Conservation (phyloP, 306 rosid genomes). For the Ormosia semicastrata region DNA sequence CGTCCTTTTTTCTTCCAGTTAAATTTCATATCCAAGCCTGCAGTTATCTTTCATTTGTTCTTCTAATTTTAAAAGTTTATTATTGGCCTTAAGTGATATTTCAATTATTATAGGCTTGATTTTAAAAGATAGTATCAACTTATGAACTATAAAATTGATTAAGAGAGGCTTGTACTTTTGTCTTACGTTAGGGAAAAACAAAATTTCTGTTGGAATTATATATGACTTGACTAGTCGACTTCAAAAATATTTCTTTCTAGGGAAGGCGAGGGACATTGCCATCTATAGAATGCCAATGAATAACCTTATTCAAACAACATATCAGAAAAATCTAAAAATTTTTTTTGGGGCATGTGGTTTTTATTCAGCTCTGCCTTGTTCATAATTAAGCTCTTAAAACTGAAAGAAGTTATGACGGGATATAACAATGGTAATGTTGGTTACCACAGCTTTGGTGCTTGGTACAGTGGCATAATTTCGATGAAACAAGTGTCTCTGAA, state of each 20-base stretch:
- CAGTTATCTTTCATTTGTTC: too few species aligned
- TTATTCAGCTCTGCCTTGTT: too few species aligned
- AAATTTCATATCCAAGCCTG: too few species aligned
- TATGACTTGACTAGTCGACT: not conserved
- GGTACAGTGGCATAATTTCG: constrained; percentile 66
- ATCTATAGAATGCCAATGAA: too few species aligned
- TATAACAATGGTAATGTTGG: not conserved
- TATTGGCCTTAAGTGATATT: too few species aligned
- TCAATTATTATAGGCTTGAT: too few species aligned
- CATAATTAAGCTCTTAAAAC: too few species aligned
- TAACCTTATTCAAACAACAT: not conserved
- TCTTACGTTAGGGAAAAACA: too few species aligned
- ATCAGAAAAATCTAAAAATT: not conserved
- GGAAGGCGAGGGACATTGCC: not conserved
- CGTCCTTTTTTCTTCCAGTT: too few species aligned
- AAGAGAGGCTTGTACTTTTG: not conserved
- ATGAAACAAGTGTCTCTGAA: too few species aligned
- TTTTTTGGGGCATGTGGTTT: not conserved
- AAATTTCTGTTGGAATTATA: not conserved
- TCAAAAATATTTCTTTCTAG: not conserved
- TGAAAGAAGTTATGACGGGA: not conserved
- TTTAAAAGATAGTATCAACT: not conserved
- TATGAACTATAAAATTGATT: not conserved
- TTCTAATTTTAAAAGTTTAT: too few species aligned
- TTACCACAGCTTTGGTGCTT: constrained; percentile 70